A percentile compares a stretch with the other conserved stretches of the same genome.
phyloP scores from a whole-genome alignment of 208 protist species.

The Trypanosoma lewisi region DNA sequence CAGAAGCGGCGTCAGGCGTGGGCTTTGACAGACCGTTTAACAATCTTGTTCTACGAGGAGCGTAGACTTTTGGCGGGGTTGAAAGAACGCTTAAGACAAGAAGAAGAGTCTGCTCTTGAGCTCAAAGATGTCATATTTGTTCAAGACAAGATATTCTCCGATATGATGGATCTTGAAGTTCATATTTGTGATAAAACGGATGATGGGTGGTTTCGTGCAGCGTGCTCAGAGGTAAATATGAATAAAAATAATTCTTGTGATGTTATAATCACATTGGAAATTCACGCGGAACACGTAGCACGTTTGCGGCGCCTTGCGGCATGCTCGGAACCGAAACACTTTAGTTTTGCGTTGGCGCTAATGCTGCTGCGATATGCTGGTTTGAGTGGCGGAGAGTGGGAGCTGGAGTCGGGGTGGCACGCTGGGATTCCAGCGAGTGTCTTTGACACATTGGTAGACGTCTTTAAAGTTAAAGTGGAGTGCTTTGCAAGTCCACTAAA shows the following conservation, averaged over 20 bases:
- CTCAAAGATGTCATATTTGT: neutral
- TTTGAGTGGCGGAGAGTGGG: constrained; percentile 25
- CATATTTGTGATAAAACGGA: constrained; percentile 5
- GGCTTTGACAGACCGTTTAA: constrained; percentile 6
- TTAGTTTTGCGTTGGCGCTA: constrained; percentile 24
- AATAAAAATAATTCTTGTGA: neutral
- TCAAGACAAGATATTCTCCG: neutral
- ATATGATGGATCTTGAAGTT: constrained; percentile 1
- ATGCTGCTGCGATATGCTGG: constrained; percentile 42
- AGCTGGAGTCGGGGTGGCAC: constrained; percentile 40
- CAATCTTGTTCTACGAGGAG: constrained; percentile 17
- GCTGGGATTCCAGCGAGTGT: constrained; percentile 30
- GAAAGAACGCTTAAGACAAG: neutral
- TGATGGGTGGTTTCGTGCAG: constrained; percentile 3
- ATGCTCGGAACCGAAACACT: constrained; percentile 3
- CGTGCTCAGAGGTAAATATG: neutral
- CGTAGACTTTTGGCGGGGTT: constrained; percentile 4
- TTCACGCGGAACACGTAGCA: constrained; percentile 7
- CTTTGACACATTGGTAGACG: constrained; percentile 26
- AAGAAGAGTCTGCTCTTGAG: constrained; percentile 1
- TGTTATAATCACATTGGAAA: constrained; percentile 3
- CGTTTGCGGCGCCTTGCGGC: constrained; percentile 2
- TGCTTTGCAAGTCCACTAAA: constrained; percentile 55
- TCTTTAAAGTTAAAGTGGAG: constrained; percentile 23
- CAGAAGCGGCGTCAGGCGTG: constrained; percentile 18